Percentiles rank a stretch among this genome's conserved stretches.
These are phyloP conservation scores for Nigrograna mackinnonii DNA, from an alignment of 2,329 filamentous ascomycete genomes.

Conservation along the genomic window DNA sequence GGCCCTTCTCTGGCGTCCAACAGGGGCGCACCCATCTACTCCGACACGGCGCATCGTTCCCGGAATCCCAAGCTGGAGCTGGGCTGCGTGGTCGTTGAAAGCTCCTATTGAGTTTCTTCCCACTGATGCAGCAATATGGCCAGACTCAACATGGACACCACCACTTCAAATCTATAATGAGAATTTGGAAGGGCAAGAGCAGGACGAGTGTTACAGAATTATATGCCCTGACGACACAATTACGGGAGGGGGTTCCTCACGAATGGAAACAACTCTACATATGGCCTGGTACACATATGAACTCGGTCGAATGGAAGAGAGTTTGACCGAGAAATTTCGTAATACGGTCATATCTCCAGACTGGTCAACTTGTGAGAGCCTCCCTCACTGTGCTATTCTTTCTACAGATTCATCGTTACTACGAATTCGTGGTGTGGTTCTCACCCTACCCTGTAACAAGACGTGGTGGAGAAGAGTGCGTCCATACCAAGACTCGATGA, in stretches of 20 bases:
- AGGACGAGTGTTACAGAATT: too few species aligned
- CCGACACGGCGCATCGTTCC: too few species aligned
- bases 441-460: not conserved
- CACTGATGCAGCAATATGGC: not conserved
- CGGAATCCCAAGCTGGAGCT: not conserved
- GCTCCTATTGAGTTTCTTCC: not conserved
- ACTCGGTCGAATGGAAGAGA: not conserved
- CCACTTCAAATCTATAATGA: too few species aligned
- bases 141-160: not conserved
- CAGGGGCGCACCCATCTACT: not conserved
- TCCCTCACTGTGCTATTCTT: too few species aligned
- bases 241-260: not conserved
- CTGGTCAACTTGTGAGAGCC: too few species aligned
- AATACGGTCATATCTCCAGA: too few species aligned
- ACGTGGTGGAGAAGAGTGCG: not conserved
- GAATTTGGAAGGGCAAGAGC: too few species aligned
- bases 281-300: not conserved
- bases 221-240: not conserved
- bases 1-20: not conserved
- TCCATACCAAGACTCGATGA: not conserved
- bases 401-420: not conserved
- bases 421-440: not conserved
- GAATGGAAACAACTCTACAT: not conserved
- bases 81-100: not conserved
- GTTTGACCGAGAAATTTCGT: not conserved